Conservation (phyloP, 1,284 basidiomycete genomes). For the Psilocybe mexicana region DNA sequence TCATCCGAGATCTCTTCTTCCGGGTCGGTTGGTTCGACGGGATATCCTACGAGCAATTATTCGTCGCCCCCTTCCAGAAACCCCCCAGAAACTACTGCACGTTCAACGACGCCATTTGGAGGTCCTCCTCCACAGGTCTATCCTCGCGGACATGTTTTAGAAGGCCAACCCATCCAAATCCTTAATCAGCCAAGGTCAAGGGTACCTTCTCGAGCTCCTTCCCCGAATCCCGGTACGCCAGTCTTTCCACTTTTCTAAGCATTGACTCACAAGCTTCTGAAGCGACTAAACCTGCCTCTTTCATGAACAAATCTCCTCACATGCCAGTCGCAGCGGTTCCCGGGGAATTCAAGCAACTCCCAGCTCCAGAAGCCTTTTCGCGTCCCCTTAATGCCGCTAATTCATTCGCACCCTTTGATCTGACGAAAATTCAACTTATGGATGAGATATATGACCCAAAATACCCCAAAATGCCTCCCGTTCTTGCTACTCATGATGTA, state of each 20-base stretch:
- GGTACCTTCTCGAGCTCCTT: conserved; percentile 36
- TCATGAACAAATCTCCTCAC: conserved; percentile 24
- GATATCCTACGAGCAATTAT: conserved; percentile 24
- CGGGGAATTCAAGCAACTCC: conserved; percentile 46
- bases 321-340: conserved; percentile 26
- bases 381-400: conserved; percentile 67
- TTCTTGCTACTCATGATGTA: conserved; percentile 76
- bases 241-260: not conserved
- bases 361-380: conserved; percentile 68
- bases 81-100: conserved; percentile 32
- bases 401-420: conserved; percentile 67
- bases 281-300: conserved; percentile 5
- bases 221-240: conserved; percentile 32
- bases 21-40: conserved; percentile 27
- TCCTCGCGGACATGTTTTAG: conserved; percentile 53
- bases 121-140: conserved; percentile 38
- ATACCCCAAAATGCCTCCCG: conserved; percentile 67
- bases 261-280: conserved; percentile 6
- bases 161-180: conserved; percentile 43
- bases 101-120: conserved; percentile 39
- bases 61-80: conserved; percentile 32
- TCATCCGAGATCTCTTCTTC: conserved; percentile 29
- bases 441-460: conserved; percentile 60
- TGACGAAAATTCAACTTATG: conserved; percentile 72
- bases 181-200: conserved; percentile 27